Percentiles rank a stretch among this genome's conserved stretches.
Conservation (phyloP, 495 filamentous ascomycete genomes). For the Viridothelium virens region DNA sequence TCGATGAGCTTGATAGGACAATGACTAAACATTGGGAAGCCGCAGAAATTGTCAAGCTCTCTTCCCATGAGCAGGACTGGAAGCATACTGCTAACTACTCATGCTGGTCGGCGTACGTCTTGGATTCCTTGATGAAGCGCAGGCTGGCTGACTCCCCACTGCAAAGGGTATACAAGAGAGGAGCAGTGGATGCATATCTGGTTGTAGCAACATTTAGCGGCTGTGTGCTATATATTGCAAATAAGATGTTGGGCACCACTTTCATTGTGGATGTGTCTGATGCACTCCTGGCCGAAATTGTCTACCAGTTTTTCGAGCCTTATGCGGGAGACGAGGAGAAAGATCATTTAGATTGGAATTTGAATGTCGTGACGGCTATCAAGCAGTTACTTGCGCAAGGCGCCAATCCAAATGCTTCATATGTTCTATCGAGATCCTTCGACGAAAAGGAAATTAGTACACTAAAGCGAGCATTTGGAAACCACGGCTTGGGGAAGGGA, state of each 20-base stretch:
- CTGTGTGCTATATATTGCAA: background rate
- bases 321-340: background rate
- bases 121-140: background rate
- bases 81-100: background rate
- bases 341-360: background rate
- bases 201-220: background rate
- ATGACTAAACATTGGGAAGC: background rate
- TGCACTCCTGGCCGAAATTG: background rate
- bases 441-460: too few relatives aligned
- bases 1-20: background rate
- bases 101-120: too few relatives aligned
- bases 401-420: background rate
- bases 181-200: background rate
- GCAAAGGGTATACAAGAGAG: background rate
- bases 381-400: background rate
- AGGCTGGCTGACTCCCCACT: background rate
- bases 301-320: background rate
- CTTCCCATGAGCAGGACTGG: background rate
- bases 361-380: background rate
- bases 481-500: too few relatives aligned
- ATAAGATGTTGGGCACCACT: background rate
- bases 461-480: too few relatives aligned
- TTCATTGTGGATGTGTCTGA: background rate
- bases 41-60: background rate
- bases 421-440: too few relatives aligned